Base-by-base conservation (phyloP, 306 rosid genomes). In the Fragaria ananassa region DNA sequence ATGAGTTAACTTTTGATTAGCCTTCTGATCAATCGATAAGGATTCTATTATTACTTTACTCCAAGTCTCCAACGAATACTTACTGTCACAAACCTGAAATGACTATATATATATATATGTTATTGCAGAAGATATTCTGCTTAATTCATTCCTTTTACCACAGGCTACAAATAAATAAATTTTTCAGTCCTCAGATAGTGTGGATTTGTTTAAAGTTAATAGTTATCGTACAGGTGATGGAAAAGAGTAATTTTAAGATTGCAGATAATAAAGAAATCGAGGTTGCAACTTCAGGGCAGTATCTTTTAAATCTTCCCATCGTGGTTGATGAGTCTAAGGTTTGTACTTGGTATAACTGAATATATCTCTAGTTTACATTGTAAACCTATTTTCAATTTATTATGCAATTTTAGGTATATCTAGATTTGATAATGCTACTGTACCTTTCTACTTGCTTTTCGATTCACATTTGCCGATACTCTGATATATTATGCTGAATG, bases 261-360 rank as follows among this genome's bases (percentile, higher is more conserved):
- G 86, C 88, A 70, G 86, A 84, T 72, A 86, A 86, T 2, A 96
- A 90, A 70, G 99, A 95, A 81, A 78, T 91, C 75, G 97, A 95
- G 66, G 80, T 95, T 80, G 97, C 99, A 56, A 89, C 67, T 71
- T 91, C 96, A 0, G 99, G 97, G 81, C 92, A 95, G 86, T 95
- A 90, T 92, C 99, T 88, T 83, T 86, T 95, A 46, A 87, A 92
- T 85, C 99, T 95, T 88, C 97, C 99, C 75, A 95, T 95, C 61
- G 84, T 81, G 41, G 97, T 95, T 72, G 97, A 95, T 77, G 96
- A 92, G 39, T 85, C 96, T 81, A 95, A 92, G 97, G 97, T 95
- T 84, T 83, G 86, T 79, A 23, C 70, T 21, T 67, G 17, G 23
- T 51, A 39, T 51, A 44, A 27, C 35, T 25, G 54, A 49, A 49